These are phyloP conservation scores for Phaseolus coccineus DNA, from an alignment of 331 rosid species.

Conservation along the genomic window DNA sequence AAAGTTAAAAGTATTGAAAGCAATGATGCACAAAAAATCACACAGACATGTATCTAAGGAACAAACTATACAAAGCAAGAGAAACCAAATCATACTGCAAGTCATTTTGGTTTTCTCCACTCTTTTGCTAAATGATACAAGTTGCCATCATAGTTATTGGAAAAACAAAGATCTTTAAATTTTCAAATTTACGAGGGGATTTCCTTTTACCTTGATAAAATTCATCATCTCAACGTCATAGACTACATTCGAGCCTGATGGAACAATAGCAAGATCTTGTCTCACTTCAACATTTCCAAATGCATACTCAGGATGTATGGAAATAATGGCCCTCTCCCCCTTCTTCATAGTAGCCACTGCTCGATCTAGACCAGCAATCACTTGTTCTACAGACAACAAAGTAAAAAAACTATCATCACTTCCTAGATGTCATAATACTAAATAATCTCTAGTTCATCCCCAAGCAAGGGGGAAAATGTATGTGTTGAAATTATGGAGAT, in stretches of 20 bases:
- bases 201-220: constrained; percentile 58
- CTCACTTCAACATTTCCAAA: constrained; percentile 67
- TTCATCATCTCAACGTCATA: constrained; percentile 68
- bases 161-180: background rate
- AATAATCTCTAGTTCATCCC: background rate
- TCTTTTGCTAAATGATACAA: constrained; percentile 34
- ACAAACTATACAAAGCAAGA: constrained; percentile 1
- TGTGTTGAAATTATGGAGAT: background rate
- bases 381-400: constrained; percentile 62
- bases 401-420: constrained; percentile 27
- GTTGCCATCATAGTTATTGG: constrained; percentile 3
- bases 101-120: constrained; percentile 24
- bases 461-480: background rate
- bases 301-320: constrained; percentile 73
- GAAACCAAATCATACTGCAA: constrained; percentile 34
- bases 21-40: background rate
- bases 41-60: background rate
- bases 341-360: constrained; percentile 77
- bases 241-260: constrained; percentile 55
- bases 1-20: constrained; percentile 24
- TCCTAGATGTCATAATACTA: constrained; percentile 12
- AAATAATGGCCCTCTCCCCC: constrained; percentile 67
- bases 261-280: constrained; percentile 57
- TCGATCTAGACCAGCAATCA: constrained; percentile 67
- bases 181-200: background rate